Conservation (phyloP, 768 basidiomycete genomes). For the Suillus alpinus region DNA sequence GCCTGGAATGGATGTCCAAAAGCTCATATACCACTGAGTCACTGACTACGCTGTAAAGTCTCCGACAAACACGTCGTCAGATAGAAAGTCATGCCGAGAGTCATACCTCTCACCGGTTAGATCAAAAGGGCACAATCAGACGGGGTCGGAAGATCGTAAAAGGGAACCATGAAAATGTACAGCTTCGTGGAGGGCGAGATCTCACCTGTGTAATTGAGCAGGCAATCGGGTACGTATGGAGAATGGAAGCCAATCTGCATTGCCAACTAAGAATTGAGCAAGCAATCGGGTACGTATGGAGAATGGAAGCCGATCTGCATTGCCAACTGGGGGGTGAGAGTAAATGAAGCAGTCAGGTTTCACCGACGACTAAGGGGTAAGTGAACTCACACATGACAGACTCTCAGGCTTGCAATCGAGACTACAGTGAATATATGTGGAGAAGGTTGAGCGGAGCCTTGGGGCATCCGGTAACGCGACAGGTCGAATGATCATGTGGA, state of each 20-base stretch:
- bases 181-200: too few relatives aligned
- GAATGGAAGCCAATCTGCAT: too few relatives aligned
- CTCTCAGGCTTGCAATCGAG: not conserved
- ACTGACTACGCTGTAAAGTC: not conserved
- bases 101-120: not conserved
- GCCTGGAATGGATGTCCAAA: not conserved
- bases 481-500: not conserved
- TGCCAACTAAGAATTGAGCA: not conserved
- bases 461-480: not conserved
- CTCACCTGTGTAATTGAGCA: not conserved
- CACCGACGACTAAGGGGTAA: too few relatives aligned
- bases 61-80: not conserved
- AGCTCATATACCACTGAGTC: not conserved
- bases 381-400: too few relatives aligned
- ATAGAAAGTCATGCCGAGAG: not conserved
- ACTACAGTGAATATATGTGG: not conserved
- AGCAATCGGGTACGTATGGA: not conserved
- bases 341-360: not conserved
- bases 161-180: not conserved
- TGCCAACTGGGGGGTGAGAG: not conserved
- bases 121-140: not conserved
- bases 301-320: not conserved
- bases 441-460: not conserved
- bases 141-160: not conserved
- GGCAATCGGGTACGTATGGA: too few relatives aligned